Base-by-base conservation (phyloP, 768 basidiomycete genomes). In the Exidia glandulosa region DNA sequence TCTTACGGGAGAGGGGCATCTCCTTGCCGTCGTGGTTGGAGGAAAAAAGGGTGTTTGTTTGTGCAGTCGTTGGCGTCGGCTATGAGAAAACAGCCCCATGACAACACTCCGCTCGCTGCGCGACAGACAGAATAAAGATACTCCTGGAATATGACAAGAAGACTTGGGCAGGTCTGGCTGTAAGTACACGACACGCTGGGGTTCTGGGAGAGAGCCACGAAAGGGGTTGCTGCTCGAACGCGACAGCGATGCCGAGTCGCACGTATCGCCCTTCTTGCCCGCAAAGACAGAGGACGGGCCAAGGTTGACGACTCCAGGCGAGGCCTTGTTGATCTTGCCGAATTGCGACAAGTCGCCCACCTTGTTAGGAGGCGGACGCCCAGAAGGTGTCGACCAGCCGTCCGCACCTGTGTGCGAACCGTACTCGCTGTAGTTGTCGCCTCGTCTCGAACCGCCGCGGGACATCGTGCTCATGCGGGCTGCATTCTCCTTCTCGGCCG, bases 221-320 rank as follows among this genome's bases (percentile, higher is more conserved):
- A 92, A 93, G 86, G 92, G 92, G 72, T 93, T 94, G 55, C 83
- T 81, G 61, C 73, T 83, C 47, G 92, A 94, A 54, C 91, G 83
- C 7, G 90, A 88, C 9, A 94, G 71, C 2, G 89, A 80, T 23
- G 72, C 71, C 10, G 77, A 74, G 64, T 88, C 85, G 5, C 86
- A 80, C 27, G 70, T 66, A 71, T 88, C 86, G n/a, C 80, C 80
- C 71, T 88, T 87, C 76, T 85, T 86, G 66, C 79, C 82, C 48
- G 81, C 78, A 71, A 94, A 96, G 27, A 94, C 86, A 62, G 87
- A 88, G 62, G 83, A 82, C 2, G 94, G 91, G 5, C 90, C 92
- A 70, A 96, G 90, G 0, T 84, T 83, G 73, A 87, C 82, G 5
- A 81, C 75, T 0, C 75, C 67, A 37, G 36, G 36, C 23, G 67